These are phyloP conservation scores for Areca catechu DNA, from an alignment of 176 grass and related monocot species.

Conservation along the genomic window DNA sequence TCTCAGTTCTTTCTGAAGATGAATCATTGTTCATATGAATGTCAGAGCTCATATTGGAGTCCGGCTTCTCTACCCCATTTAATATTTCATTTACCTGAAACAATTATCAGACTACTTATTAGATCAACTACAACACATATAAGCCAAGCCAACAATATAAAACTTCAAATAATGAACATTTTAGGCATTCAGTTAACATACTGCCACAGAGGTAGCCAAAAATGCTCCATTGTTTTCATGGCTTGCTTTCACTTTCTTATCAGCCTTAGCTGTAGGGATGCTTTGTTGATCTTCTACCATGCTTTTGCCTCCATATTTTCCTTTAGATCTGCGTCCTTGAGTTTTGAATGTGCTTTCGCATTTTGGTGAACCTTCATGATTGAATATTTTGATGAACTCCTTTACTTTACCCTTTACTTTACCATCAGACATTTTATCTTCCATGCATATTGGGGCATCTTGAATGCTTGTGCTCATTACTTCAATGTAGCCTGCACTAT, in stretches of 20 bases:
- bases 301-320: constrained; percentile 43
- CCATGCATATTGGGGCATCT: constrained; percentile 31
- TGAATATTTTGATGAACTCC: constrained; percentile 85
- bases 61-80: constrained; percentile 23
- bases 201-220: constrained; percentile 17
- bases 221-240: constrained; percentile 27
- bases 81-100: constrained; percentile 48
- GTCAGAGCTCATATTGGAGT: constrained; percentile 22
- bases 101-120: constrained; percentile 9
- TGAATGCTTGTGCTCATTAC: constrained; percentile 14
- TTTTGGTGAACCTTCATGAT: constrained; percentile 58
- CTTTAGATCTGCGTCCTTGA: constrained; percentile 24
- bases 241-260: constrained; percentile 26
- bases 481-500: neutral
- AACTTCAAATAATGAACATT: constrained; percentile 3
- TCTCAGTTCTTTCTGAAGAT: constrained; percentile 37
- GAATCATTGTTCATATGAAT: constrained; percentile 18
- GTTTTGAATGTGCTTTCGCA: constrained; percentile 33
- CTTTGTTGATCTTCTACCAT: constrained; percentile 37
- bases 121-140: no score
- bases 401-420: constrained; percentile 66
- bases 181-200: constrained; percentile 27
- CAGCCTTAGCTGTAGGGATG: constrained; percentile 19
- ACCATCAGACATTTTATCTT: constrained; percentile 50
- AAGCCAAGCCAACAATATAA: no score